Conservation (phyloP, 768 basidiomycete genomes). For the Tylopilus vinaceipallidus region DNA sequence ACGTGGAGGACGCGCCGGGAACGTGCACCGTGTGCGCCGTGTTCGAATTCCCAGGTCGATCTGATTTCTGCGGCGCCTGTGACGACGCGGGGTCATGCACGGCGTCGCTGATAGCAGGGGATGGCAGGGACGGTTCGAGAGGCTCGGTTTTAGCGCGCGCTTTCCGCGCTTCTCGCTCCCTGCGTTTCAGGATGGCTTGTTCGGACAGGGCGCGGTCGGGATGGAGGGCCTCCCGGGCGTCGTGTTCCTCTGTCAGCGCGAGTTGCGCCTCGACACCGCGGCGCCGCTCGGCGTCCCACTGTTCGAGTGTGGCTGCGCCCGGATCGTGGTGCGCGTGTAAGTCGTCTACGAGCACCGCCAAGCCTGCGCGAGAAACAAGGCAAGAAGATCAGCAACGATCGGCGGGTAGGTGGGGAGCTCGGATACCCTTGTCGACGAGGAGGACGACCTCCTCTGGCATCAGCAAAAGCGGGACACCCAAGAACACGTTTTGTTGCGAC, state of each 20-base stretch:
- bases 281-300: constrained; percentile 53
- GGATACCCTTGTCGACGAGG: constrained; percentile 74
- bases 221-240: constrained; percentile 41
- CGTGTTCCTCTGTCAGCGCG: constrained; percentile 47
- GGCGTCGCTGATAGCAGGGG: neutral
- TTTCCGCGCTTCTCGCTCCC: constrained; percentile 58
- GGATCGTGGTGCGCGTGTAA: constrained; percentile 53
- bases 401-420: no score
- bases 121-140: constrained; percentile 5
- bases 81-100: constrained; percentile 1
- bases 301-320: constrained; percentile 41
- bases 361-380: constrained; percentile 43
- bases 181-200: constrained; percentile 68
- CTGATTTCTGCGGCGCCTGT: neutral
- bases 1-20: constrained; percentile 57
- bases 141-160: constrained; percentile 12
- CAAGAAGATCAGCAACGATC: neutral
- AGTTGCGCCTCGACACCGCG: constrained; percentile 49
- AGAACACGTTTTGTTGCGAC: constrained; percentile 93
- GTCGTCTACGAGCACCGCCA: constrained; percentile 79
- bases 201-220: constrained; percentile 49
- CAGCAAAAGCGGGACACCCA: constrained; percentile 86
- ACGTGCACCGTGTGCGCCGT: constrained; percentile 57
- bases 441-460: constrained; percentile 92
- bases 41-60: constrained; percentile 8